A percentile compares a stretch with the other conserved stretches of the same genome.
Conservation (phyloP, 169 alveolate species). For the Cryptosporidium canis region DNA sequence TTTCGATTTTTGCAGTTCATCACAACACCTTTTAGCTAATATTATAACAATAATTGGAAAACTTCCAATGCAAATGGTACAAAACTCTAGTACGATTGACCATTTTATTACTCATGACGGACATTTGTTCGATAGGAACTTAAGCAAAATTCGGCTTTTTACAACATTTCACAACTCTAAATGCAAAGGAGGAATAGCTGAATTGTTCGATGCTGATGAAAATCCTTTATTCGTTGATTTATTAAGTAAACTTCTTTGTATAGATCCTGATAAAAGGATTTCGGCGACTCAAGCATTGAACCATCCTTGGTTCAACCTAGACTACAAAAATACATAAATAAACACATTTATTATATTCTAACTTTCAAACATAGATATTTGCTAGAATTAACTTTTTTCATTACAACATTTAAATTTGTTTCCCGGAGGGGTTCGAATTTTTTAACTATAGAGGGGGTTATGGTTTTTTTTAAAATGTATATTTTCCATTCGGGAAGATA, state of each 20-base stretch:
- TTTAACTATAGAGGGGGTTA: too few species aligned
- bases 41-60: slow-evolving; percentile 83
- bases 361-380: too few species aligned
- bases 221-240: slow-evolving; percentile 29
- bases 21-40: slow-evolving; percentile 82
- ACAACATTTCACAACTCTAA: neutral
- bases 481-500: too few species aligned
- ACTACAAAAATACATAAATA: slow-evolving; percentile 2
- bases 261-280: slow-evolving; percentile 89
- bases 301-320: slow-evolving; percentile 75
- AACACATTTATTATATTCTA: too few species aligned
- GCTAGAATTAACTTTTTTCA: too few species aligned
- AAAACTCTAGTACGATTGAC: slow-evolving; percentile 37
- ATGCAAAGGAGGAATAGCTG: neutral
- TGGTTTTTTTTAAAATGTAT: too few species aligned
- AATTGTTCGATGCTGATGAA: neutral
- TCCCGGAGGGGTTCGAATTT: too few species aligned
- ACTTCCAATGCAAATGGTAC: slow-evolving; percentile 82
- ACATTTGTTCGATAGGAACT: slow-evolving; percentile 17
- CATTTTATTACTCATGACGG: slow-evolving; percentile 48
- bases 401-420: too few species aligned
- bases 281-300: slow-evolving; percentile 88
- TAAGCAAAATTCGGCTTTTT: neutral
- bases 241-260: slow-evolving; percentile 74
- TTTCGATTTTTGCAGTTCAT: slow-evolving; percentile 85